A percentile compares a stretch with the other conserved stretches of the same genome.
phyloP scores from a whole-genome alignment of 768 basidiomycete genomes.

The Lentinula edodes region DNA sequence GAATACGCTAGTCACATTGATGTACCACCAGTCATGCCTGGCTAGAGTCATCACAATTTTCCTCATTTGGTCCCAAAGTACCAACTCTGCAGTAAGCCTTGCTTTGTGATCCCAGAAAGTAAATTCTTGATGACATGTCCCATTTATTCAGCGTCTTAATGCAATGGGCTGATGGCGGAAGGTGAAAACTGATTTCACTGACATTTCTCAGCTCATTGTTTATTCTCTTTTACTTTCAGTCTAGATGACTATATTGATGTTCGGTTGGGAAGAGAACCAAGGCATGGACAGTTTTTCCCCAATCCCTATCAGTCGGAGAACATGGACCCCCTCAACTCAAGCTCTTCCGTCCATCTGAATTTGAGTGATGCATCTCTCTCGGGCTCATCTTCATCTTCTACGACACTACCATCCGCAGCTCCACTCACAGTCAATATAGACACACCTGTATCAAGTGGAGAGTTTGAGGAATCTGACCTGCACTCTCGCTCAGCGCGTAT shows the following conservation, averaged over 20 bases:
- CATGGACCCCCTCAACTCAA: conserved; percentile 22
- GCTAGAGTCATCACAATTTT: conserved; percentile 84
- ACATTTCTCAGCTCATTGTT: neutral
- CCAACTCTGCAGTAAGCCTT: conserved; percentile 76
- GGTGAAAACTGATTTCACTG: conserved; percentile 22
- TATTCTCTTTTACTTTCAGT: conserved; percentile 24
- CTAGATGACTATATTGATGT: conserved; percentile 83
- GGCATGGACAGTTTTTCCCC: conserved; percentile 35
- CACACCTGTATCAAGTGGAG: neutral
- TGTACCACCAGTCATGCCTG: conserved; percentile 61
- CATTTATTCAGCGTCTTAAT: conserved; percentile 61
- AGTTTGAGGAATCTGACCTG: conserved; percentile 21
- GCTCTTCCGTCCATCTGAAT: neutral
- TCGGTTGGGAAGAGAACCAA: conserved; percentile 59
- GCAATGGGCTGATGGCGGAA: conserved; percentile 92
- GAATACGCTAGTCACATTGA: neutral
- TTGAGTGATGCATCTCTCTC: neutral
- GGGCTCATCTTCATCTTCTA: conserved; percentile 13
- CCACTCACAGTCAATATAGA: neutral
- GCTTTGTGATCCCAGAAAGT: neutral
- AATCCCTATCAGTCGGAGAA: neutral
- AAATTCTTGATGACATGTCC: neutral
- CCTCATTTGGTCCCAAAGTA: conserved; percentile 81
- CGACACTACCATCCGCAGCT: conserved; percentile 9
- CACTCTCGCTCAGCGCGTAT: conserved; percentile 69